phyloP scores from a whole-genome alignment of 768 basidiomycete species.

The Boletus rex-veris region DNA sequence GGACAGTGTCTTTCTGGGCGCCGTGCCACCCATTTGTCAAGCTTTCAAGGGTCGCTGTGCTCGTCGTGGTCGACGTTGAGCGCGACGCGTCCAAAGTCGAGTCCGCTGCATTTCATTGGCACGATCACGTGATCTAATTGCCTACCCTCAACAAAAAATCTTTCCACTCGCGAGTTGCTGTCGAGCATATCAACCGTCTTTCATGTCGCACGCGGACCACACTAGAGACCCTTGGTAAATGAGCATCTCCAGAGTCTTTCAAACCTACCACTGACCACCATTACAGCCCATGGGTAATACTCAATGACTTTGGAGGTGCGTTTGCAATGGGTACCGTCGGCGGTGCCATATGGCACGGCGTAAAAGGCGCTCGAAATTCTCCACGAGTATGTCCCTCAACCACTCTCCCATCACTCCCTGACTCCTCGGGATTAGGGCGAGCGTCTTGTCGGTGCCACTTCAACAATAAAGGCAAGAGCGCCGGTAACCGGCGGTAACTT shows the following conservation, averaged over 20 bases:
- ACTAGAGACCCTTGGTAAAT: constrained; percentile 86
- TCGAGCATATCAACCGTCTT: background rate
- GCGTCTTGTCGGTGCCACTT: constrained; percentile 88
- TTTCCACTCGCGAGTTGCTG: background rate
- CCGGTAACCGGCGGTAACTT: constrained; percentile 98
- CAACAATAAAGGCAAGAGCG: constrained; percentile 96
- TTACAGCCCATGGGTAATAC: constrained; percentile 92
- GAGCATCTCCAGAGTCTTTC: background rate
- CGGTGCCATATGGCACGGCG: constrained; percentile 97
- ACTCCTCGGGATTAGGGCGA: constrained; percentile 66
- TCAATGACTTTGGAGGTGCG: constrained; percentile 97
- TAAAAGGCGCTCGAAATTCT: constrained; percentile 96
- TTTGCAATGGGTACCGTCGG: constrained; percentile 98
- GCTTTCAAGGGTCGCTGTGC: background rate
- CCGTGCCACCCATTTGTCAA: constrained; percentile 19
- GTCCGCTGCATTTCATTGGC: constrained; percentile 18
- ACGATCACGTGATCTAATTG: constrained; percentile 28
- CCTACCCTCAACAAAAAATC: constrained; percentile 35
- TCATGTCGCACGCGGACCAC: constrained; percentile 89
- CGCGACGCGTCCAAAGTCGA: constrained; percentile 21
- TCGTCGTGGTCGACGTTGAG: constrained; percentile 17
- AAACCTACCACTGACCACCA: constrained; percentile 1
- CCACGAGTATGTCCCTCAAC: constrained; percentile 62
- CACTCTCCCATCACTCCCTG: background rate
- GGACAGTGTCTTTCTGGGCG: constrained; percentile 31